Percentiles rank a stretch among this genome's conserved stretches.
Conservation (phyloP, 164 flowering plant genomes). For the Vitis riparia region DNA sequence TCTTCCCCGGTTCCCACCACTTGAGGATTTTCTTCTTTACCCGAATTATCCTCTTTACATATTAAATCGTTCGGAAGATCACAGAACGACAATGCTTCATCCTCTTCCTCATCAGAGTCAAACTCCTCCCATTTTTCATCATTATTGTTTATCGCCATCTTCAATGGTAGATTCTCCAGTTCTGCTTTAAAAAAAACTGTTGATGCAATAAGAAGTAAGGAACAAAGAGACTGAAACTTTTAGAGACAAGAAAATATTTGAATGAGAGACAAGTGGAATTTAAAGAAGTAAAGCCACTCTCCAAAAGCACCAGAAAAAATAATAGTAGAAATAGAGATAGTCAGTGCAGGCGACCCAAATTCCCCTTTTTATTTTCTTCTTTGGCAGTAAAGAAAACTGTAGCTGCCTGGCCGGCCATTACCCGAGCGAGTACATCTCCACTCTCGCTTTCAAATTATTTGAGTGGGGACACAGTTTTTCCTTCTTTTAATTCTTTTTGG, state of each 20-base stretch:
- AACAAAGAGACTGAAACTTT: slow-evolving; percentile 4
- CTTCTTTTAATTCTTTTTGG: too few species aligned
- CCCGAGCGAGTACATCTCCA: background rate
- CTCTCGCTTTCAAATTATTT: background rate
- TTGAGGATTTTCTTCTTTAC: slow-evolving; percentile 6
- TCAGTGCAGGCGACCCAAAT: background rate
- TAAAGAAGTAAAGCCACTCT: slow-evolving; percentile 4
- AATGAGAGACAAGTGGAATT: slow-evolving; percentile 10
- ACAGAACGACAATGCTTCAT: slow-evolving; percentile 51
- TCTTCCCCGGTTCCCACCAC: slow-evolving; percentile 15
- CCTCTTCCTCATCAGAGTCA: slow-evolving; percentile 22
- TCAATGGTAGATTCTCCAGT: background rate
- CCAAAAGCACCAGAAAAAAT: slow-evolving; percentile 3
- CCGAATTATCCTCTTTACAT: slow-evolving; percentile 4
- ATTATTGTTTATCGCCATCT: slow-evolving; percentile 4
- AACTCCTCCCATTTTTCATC: slow-evolving; percentile 9
- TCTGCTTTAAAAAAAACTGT: too few species aligned
- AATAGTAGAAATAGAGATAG: background rate
- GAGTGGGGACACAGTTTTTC: background rate
- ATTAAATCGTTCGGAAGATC: slow-evolving; percentile 45
- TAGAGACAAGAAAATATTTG: slow-evolving; percentile 10
- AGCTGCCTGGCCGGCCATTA: background rate
- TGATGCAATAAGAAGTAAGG: background rate
- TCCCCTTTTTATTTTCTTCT: background rate
- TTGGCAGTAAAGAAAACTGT: background rate